Conservation (phyloP, 2,329 filamentous ascomycete genomes). For the Torrubiella hemipterigena region DNA sequence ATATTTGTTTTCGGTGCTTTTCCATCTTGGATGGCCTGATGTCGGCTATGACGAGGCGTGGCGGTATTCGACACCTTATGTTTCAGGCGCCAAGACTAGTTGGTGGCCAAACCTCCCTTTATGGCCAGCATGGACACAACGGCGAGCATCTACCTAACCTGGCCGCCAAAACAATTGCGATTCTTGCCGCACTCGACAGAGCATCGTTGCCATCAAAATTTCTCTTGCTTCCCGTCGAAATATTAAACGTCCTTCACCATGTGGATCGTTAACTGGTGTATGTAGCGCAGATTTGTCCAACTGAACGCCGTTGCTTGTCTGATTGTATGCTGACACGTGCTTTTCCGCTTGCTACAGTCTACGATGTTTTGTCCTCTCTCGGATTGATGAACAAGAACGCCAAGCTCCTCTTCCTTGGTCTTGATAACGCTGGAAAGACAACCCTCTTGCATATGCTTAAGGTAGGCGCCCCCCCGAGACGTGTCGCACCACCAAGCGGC, state of each 20-base stretch:
- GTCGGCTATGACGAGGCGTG: too few species aligned
- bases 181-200: too few species aligned
- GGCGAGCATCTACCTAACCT: too few species aligned
- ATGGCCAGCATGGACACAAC: too few species aligned
- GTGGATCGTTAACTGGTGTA: slow-evolving; percentile 98
- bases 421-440: slow-evolving; percentile 92
- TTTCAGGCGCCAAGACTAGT: too few species aligned
- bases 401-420: slow-evolving; percentile 85
- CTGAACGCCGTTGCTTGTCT: background rate
- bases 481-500: background rate
- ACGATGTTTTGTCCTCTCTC: slow-evolving; percentile 77
- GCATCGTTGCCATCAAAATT: too few species aligned
- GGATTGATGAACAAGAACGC: slow-evolving; percentile 92
- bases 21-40: too few species aligned
- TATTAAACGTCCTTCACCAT: slow-evolving; percentile 37
- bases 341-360: slow-evolving; percentile 39
- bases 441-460: slow-evolving; percentile 93
- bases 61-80: too few species aligned
- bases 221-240: background rate
- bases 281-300: slow-evolving; percentile 19
- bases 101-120: too few species aligned
- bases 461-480: slow-evolving; percentile 37
- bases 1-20: too few species aligned
- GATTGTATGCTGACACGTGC: slow-evolving; percentile 18
- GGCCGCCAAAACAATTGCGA: too few species aligned